Evolutionary conservation across 352 stramenopile species (phyloP).

Genomic region (Pythium volutum): DNA sequence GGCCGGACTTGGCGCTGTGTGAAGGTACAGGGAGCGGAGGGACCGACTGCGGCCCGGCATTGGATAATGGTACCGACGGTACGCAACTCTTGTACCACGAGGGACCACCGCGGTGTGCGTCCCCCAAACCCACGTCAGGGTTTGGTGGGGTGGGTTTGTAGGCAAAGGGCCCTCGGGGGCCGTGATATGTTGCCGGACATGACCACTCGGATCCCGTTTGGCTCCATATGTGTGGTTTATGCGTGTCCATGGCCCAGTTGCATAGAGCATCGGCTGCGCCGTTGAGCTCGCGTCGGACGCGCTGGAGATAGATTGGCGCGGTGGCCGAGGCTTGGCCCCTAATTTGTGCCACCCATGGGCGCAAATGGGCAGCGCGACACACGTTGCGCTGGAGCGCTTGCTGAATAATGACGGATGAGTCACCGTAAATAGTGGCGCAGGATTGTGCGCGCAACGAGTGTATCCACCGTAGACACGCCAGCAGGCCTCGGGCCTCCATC

Average conservation of each 20-base stretch:
- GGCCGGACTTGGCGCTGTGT: too few species aligned
- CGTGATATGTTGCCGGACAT: too few species aligned
- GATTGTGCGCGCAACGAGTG: neutral
- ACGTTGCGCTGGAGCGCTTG: neutral
- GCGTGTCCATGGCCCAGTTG: constrained; percentile 25
- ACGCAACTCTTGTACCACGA: too few species aligned
- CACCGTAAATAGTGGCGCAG: constrained; percentile 7
- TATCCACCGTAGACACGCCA: constrained; percentile 15
- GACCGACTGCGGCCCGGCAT: too few species aligned
- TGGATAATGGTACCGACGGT: too few species aligned
- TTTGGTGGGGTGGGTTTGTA: too few species aligned
- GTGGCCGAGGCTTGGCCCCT: constrained; percentile 3
- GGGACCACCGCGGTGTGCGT: too few species aligned
- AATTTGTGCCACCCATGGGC: constrained; percentile 14
- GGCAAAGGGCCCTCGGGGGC: too few species aligned
- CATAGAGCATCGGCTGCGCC: neutral
- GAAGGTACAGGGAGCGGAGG: too few species aligned
- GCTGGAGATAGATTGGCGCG: neutral
- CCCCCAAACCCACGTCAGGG: too few species aligned
- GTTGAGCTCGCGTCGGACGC: constrained; percentile 4
- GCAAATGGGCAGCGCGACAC: neutral
- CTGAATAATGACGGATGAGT: constrained; percentile 22
- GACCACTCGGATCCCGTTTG: too few species aligned
- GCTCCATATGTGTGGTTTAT: too few species aligned
- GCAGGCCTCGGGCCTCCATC: constrained; percentile 28